Conservation (phyloP, 768 basidiomycete species). For the Strobilomyces echinocephalus region DNA sequence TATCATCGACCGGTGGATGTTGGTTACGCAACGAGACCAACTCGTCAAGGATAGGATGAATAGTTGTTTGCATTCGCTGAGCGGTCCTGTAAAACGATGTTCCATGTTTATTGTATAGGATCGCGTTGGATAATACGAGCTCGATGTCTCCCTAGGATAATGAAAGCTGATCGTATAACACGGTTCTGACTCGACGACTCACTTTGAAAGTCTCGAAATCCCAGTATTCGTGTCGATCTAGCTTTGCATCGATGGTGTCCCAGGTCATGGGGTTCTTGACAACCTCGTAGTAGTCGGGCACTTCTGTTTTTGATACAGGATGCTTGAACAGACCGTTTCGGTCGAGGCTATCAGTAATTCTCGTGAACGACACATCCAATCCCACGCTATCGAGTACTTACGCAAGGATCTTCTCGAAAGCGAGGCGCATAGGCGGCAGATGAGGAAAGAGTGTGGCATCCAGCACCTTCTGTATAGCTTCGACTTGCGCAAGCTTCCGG, state of each 20-base stretch:
- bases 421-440: slow-evolving; percentile 51
- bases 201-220: slow-evolving; percentile 72
- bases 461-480: slow-evolving; percentile 64
- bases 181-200: slow-evolving; percentile 3
- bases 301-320: slow-evolving; percentile 73
- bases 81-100: slow-evolving; percentile 70
- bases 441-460: slow-evolving; percentile 63
- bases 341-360: slow-evolving; percentile 52
- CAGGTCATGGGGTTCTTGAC: slow-evolving; percentile 88
- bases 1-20: slow-evolving; percentile 9
- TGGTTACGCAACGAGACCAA: slow-evolving; percentile 15
- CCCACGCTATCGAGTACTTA: slow-evolving; percentile 33
- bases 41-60: slow-evolving; percentile 35
- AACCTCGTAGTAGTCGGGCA: slow-evolving; percentile 89
- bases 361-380: slow-evolving; percentile 5
- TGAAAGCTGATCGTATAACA: neutral
- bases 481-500: slow-evolving; percentile 67
- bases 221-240: slow-evolving; percentile 81
- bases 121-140: slow-evolving; percentile 82
- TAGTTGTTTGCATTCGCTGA: slow-evolving; percentile 47
- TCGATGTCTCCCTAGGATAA: slow-evolving; percentile 64
- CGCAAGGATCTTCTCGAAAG: slow-evolving; percentile 69
- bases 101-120: slow-evolving; percentile 78
- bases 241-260: slow-evolving; percentile 71
- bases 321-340: slow-evolving; percentile 70